Evolutionary conservation across 2,329 filamentous ascomycete species (phyloP).

Genomic region (Hypoxylon sp.): DNA sequence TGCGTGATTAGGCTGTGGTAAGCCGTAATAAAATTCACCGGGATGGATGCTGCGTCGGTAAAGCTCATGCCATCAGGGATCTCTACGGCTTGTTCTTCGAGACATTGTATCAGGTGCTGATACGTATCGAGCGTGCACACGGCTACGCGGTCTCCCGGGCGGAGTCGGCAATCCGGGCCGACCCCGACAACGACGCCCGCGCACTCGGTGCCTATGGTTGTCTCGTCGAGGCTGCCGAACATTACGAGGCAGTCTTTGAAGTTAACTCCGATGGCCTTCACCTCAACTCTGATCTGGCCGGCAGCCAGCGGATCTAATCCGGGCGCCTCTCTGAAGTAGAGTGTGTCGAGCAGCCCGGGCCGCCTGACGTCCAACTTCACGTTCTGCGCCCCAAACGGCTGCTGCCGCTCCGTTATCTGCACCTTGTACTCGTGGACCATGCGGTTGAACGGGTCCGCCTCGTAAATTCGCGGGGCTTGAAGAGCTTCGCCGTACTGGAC

Average conservation of each 20-base stretch:
- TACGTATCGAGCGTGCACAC: neutral
- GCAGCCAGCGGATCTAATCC: neutral
- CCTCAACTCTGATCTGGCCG: constrained; percentile 5
- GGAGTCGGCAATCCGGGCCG: neutral
- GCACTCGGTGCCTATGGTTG: constrained; percentile 8
- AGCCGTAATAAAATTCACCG: neutral
- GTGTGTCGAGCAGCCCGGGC: neutral
- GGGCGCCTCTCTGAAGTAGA: constrained; percentile 4
- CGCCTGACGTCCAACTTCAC: neutral
- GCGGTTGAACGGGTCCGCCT: neutral
- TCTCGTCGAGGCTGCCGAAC: neutral
- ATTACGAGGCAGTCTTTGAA: constrained; percentile 11
- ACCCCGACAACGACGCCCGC: neutral
- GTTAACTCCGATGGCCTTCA: constrained; percentile 7
- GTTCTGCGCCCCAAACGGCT: neutral
- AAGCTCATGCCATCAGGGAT: neutral
- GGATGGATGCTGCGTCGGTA: neutral
- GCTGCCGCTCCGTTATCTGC: neutral
- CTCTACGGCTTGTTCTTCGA: neutral
- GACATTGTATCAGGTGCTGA: neutral
- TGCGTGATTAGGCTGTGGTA: neutral
- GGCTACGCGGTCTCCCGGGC: neutral
- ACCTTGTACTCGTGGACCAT: neutral
- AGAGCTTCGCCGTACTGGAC: neutral
- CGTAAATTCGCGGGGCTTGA: neutral